These are phyloP conservation scores for Sporodiniella umbellata DNA, from an alignment of 371 early-diverging fungal species.

Conservation along the genomic window DNA sequence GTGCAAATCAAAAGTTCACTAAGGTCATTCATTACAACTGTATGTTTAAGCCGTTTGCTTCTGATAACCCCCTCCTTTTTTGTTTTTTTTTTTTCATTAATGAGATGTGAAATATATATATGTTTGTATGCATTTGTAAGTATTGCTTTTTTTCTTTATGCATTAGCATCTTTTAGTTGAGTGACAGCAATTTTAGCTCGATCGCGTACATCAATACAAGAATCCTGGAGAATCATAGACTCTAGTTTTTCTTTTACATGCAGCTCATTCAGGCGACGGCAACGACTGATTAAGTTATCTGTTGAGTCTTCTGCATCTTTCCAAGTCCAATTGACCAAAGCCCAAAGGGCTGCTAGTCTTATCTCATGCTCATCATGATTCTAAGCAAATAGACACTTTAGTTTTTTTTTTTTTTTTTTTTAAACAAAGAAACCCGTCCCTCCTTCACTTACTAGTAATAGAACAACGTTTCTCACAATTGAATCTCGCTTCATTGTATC, in stretches of 20 bases:
- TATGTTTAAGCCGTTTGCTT: too few relatives aligned
- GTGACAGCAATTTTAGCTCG: slow-evolving; percentile 68
- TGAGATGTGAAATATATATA: background rate
- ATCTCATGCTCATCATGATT: slow-evolving; percentile 59
- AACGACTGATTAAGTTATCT: slow-evolving; percentile 21
- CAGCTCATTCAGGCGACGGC: slow-evolving; percentile 32
- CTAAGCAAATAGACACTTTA: slow-evolving; percentile 25
- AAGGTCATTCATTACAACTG: too few relatives aligned
- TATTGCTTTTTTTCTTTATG: background rate
- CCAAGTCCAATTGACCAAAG: slow-evolving; percentile 83
- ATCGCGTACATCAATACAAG: slow-evolving; percentile 71
- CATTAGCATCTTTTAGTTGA: slow-evolving; percentile 41
- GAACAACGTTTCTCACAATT: slow-evolving; percentile 54
- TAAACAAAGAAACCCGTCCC: too few relatives aligned
- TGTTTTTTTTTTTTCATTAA: background rate
- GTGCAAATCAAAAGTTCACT: too few relatives aligned
- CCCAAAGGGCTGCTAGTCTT: slow-evolving; percentile 77
- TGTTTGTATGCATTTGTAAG: background rate
- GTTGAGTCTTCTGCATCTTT: slow-evolving; percentile 54
- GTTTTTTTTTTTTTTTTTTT: background rate
- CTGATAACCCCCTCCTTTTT: too few relatives aligned
- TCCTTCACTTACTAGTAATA: slow-evolving; percentile 52
- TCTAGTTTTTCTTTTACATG: slow-evolving; percentile 64
- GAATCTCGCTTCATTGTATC: slow-evolving; percentile 56
- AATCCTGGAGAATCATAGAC: slow-evolving; percentile 45